Conservation (phyloP, 495 filamentous ascomycete species). For the Hypoxylon cercidicola region DNA sequence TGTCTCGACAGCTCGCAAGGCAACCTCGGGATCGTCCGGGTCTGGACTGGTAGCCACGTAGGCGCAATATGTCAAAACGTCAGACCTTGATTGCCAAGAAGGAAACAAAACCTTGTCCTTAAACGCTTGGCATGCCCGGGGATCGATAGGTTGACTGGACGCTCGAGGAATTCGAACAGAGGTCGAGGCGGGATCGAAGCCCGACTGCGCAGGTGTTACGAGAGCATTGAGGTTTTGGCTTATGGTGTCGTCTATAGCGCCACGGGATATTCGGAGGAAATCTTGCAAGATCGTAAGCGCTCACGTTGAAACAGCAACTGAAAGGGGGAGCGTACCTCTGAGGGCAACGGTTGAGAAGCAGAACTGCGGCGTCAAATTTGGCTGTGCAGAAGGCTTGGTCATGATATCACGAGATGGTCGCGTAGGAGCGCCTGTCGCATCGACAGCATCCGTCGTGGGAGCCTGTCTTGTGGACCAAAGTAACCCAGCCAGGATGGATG, state of each 20-base stretch:
- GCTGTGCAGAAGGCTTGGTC: conserved; percentile 68
- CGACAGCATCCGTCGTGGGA: conserved; percentile 50
- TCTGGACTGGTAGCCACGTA: conserved; percentile 88
- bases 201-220: conserved; percentile 73
- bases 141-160: conserved; percentile 64
- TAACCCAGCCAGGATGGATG: conserved; percentile 57
- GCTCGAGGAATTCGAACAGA: conserved; percentile 62
- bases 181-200: conserved; percentile 86
- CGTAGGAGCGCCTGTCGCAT: conserved; percentile 30
- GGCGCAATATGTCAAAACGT: conserved; percentile 90
- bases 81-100: conserved; percentile 85
- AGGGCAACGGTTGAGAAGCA: conserved; percentile 90
- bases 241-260: conserved; percentile 91
- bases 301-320: conserved; percentile 1
- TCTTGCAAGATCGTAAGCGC: conserved; percentile 63
- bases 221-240: conserved; percentile 93
- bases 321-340: conserved; percentile 67
- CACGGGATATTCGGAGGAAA: conserved; percentile 89
- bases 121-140: conserved; percentile 72
- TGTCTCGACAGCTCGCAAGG: conserved; percentile 74
- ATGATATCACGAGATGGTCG: conserved; percentile 59
- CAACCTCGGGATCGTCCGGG: conserved; percentile 84
- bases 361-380: conserved; percentile 83
- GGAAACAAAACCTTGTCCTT: conserved; percentile 84
- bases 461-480: conserved; percentile 58